phyloP scores from a whole-genome alignment of 148 eudicot species.

The Amaranthus cruentus region DNA sequence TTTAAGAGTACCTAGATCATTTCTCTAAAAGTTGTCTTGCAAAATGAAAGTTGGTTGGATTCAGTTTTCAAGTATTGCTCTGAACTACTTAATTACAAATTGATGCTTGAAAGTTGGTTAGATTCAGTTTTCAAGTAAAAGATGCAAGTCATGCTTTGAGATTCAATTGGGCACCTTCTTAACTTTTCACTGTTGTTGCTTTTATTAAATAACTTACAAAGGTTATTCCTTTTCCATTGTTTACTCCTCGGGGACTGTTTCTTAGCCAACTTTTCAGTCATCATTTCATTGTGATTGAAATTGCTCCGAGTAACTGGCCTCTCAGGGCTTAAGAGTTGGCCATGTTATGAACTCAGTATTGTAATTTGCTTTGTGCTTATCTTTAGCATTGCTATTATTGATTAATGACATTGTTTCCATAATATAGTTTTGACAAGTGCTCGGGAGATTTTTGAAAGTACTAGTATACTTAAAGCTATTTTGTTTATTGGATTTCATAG shows the following conservation, averaged over 20 bases:
- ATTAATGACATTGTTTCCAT: neutral
- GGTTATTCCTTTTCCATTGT: too few relatives aligned
- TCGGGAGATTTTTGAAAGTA: slow-evolving; percentile 6
- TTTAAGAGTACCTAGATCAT: neutral
- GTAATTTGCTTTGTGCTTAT: neutral
- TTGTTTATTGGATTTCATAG: slow-evolving; percentile 22
- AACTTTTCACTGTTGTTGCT: neutral
- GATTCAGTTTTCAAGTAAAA: neutral
- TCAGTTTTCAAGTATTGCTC: too few relatives aligned
- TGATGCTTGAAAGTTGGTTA: neutral
- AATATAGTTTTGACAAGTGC: neutral
- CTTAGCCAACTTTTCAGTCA: neutral
- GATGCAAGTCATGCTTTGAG: neutral
- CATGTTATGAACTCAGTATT: neutral
- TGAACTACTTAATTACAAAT: too few relatives aligned
- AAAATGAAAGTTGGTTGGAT: neutral
- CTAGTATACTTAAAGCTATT: slow-evolving; percentile 6
- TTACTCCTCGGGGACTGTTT: neutral
- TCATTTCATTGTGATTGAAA: neutral
- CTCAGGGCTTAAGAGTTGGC: neutral
- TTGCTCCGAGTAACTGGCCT: neutral
- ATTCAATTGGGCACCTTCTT: neutral
- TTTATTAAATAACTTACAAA: too few relatives aligned
- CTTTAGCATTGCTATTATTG: neutral
- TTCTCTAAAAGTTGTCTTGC: neutral